A percentile compares a stretch with the other conserved stretches of the same genome.
Evolutionary conservation across 306 rosid species (phyloP).

Genomic region (Dalbergia cochinchinensis): DNA sequence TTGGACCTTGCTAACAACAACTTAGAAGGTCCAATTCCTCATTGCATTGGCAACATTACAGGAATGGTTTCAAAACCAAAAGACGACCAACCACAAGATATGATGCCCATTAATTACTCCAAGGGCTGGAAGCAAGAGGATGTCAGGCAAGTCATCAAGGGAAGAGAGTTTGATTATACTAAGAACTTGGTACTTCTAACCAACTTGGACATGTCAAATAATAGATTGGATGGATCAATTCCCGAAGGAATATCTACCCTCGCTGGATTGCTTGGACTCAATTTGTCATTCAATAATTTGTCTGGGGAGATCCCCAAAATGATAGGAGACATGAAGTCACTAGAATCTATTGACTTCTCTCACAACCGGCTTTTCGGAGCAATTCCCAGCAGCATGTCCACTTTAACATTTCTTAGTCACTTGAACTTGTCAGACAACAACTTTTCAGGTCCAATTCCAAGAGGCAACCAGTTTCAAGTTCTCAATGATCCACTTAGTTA

Average conservation of each 20-base stretch:
- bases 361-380: conserved; percentile 3
- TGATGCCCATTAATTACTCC: background rate
- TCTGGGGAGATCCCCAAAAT: conserved; percentile 8
- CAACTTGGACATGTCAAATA: conserved; percentile 31
- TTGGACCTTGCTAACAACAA: conserved; percentile 29
- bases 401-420: background rate
- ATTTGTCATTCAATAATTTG: background rate
- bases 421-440: conserved; percentile 15
- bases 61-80: background rate
- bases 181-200: background rate
- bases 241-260: background rate
- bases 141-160: conserved; percentile 10
- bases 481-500: conserved; percentile 16
- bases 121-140: background rate
- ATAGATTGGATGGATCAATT: conserved; percentile 5
- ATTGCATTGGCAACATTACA: background rate
- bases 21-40: conserved; percentile 2
- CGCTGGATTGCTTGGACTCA: background rate
- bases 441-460: conserved; percentile 14
- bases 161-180: background rate
- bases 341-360: conserved; percentile 16
- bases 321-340: conserved; percentile 12
- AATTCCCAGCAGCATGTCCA: conserved; percentile 1
- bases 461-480: background rate
- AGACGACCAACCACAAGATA: no score